phyloP scores from a whole-genome alignment of 2,329 filamentous ascomycete species.

The Sclerotinia nivalis region DNA sequence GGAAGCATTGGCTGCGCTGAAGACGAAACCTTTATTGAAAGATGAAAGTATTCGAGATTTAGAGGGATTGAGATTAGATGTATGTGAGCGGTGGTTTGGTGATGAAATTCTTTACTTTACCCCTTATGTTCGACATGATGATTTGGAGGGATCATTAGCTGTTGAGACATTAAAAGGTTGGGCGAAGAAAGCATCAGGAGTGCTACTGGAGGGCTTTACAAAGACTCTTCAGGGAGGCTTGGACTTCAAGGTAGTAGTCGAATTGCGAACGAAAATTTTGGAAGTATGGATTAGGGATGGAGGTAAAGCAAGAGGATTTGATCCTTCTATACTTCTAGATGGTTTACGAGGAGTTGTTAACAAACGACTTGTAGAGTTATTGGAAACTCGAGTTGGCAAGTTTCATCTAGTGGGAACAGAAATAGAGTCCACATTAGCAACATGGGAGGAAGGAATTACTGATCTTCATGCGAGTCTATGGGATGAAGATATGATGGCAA shows the following conservation, averaged over 20 bases:
- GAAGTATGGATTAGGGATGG: slow-evolving; percentile 75
- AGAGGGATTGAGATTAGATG: slow-evolving; percentile 72
- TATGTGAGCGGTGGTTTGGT: slow-evolving; percentile 77
- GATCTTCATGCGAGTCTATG: slow-evolving; percentile 62
- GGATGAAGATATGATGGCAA: slow-evolving; percentile 63
- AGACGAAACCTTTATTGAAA: slow-evolving; percentile 69
- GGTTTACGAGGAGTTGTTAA: slow-evolving; percentile 70
- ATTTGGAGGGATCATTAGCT: slow-evolving; percentile 62
- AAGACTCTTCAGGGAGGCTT: slow-evolving; percentile 58
- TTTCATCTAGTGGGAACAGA: slow-evolving; percentile 66
- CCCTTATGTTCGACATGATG: slow-evolving; percentile 82
- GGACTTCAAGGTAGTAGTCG: slow-evolving; percentile 69
- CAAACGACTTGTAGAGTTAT: slow-evolving; percentile 61
- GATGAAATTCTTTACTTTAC: slow-evolving; percentile 83
- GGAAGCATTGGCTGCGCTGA: slow-evolving; percentile 67
- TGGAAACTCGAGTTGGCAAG: slow-evolving; percentile 63
- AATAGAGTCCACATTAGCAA: slow-evolving; percentile 60
- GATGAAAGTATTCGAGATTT: slow-evolving; percentile 66
- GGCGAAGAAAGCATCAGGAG: slow-evolving; percentile 61
- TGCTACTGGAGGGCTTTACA: slow-evolving; percentile 62
- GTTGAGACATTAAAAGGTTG: slow-evolving; percentile 63
- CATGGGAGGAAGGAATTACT: slow-evolving; percentile 58
- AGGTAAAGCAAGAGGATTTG: slow-evolving; percentile 63
- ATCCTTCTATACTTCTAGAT: slow-evolving; percentile 68
- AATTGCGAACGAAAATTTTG: slow-evolving; percentile 68